These are phyloP conservation scores for Tausonia pullulans DNA, from an alignment of 1,284 basidiomycete species.

Conservation along the genomic window DNA sequence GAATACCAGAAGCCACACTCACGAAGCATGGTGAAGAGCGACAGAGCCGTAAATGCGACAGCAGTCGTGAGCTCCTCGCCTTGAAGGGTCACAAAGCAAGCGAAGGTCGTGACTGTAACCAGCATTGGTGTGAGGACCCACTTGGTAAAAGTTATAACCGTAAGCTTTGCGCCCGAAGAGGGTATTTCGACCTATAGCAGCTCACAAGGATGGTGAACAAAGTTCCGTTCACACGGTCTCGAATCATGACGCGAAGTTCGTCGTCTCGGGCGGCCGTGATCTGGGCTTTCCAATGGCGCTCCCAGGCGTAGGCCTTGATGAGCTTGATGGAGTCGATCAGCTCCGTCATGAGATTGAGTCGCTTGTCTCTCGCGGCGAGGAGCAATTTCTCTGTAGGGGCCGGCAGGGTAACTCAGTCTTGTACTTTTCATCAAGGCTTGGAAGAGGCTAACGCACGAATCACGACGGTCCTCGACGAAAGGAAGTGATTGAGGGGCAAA, in stretches of 20 bases:
- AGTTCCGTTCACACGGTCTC: conserved; percentile 13
- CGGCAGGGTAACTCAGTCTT: too few species aligned
- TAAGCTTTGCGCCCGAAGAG: too few species aligned
- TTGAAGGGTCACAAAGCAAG: conserved; percentile 33
- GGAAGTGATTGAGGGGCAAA: too few species aligned
- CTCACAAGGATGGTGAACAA: too few species aligned
- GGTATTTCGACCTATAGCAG: too few species aligned
- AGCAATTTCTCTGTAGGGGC: too few species aligned
- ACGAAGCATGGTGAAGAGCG: conserved; percentile 33
- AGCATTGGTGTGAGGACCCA: conserved; percentile 29
- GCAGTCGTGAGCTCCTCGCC: conserved; percentile 35
- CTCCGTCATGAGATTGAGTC: conserved; percentile 38
- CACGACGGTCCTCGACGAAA: too few species aligned
- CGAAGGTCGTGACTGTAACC: conserved; percentile 22
- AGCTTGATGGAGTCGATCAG: conserved; percentile 42
- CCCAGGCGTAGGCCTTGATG: conserved; percentile 39
- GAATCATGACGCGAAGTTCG: conserved; percentile 7
- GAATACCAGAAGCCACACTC: too few species aligned
- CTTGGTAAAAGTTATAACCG: too few species aligned
- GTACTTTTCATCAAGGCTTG: too few species aligned
- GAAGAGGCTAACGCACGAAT: too few species aligned
- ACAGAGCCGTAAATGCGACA: conserved; percentile 35
- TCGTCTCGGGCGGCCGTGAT: conserved; percentile 26
- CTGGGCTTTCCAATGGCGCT: conserved; percentile 31
- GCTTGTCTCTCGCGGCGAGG: too few species aligned